A percentile compares a stretch with the other conserved stretches of the same genome.
Conservation (phyloP, 148 eudicot species). For the Vaccinium vitisidaea region DNA sequence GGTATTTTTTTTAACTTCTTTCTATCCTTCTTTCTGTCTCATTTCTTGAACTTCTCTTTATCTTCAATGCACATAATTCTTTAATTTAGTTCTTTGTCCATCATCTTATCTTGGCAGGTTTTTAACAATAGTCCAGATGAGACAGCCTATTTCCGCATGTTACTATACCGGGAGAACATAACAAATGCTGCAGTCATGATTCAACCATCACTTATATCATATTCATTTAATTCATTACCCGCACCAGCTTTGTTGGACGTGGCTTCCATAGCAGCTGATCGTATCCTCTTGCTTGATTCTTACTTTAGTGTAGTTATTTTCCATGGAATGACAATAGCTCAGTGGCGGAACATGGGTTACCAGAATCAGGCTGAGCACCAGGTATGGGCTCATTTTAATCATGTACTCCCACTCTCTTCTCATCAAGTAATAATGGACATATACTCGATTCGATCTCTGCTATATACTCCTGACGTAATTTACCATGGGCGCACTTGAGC, state of each 20-base stretch:
- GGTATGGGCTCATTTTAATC: conserved; percentile 32
- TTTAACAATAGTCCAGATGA: conserved; percentile 98
- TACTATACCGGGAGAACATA: conserved; percentile 76
- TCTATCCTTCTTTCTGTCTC: neutral
- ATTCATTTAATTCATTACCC: conserved; percentile 83
- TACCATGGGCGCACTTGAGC: neutral
- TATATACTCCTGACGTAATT: neutral
- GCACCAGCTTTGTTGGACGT: conserved; percentile 84
- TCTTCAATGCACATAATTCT: neutral
- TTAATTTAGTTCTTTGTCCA: neutral
- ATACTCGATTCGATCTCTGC: neutral
- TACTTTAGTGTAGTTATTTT: conserved; percentile 92
- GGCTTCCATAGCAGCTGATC: conserved; percentile 79
- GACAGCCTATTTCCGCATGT: conserved; percentile 94
- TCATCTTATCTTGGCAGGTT: conserved; percentile 38
- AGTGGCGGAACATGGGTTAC: conserved; percentile 96
- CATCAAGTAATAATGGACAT: neutral
- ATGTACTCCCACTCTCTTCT: neutral
- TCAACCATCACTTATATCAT: conserved; percentile 89
- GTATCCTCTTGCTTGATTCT: conserved; percentile 82
- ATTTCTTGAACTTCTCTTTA: neutral
- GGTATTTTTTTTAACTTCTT: conserved; percentile 32
- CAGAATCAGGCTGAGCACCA: conserved; percentile 84
- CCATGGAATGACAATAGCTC: conserved; percentile 94
- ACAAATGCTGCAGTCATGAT: conserved; percentile 92